Evolutionary conservation across 179 eudicot species (phyloP).

Genomic region (Spergularia azorica): DNA sequence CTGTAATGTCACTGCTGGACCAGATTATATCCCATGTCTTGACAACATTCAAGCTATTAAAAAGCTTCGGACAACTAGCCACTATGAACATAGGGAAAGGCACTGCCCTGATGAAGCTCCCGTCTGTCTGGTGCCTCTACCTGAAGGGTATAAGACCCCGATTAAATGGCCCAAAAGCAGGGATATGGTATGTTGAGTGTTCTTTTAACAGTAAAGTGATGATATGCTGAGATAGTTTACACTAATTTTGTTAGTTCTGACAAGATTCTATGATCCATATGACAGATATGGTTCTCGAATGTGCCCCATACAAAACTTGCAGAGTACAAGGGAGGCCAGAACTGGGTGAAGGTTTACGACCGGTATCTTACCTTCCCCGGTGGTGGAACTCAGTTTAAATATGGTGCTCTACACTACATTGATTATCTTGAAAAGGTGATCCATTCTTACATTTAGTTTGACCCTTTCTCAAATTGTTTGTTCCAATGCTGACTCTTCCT

Average conservation of each 20-base stretch:
- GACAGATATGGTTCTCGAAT: constrained; percentile 47
- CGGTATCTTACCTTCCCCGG: constrained; percentile 46
- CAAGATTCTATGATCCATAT: constrained; percentile 13
- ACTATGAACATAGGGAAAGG: constrained; percentile 50
- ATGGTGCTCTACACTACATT: constrained; percentile 42
- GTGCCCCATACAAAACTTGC: constrained; percentile 48
- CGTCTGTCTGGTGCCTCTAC: constrained; percentile 42
- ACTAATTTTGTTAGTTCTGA: constrained; percentile 14
- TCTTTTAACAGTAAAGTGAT: neutral
- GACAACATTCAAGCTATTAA: constrained; percentile 40
- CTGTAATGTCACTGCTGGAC: constrained; percentile 47
- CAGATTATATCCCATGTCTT: constrained; percentile 53
- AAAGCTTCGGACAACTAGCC: constrained; percentile 31
- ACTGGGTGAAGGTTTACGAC: constrained; percentile 45
- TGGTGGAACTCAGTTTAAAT: constrained; percentile 50
- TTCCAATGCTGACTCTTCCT: constrained; percentile 18
- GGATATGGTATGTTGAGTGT: constrained; percentile 39
- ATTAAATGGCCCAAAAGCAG: constrained; percentile 54
- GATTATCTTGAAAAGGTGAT: constrained; percentile 37
- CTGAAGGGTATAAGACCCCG: constrained; percentile 42
- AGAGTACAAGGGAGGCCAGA: constrained; percentile 39
- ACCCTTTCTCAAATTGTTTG: constrained; percentile 1
- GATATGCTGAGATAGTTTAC: neutral
- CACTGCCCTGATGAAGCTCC: constrained; percentile 51
- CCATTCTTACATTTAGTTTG: constrained; percentile 2